Evolutionary conservation across 306 rosid genomes (phyloP).

Genomic region (Begonia masoniana): DNA sequence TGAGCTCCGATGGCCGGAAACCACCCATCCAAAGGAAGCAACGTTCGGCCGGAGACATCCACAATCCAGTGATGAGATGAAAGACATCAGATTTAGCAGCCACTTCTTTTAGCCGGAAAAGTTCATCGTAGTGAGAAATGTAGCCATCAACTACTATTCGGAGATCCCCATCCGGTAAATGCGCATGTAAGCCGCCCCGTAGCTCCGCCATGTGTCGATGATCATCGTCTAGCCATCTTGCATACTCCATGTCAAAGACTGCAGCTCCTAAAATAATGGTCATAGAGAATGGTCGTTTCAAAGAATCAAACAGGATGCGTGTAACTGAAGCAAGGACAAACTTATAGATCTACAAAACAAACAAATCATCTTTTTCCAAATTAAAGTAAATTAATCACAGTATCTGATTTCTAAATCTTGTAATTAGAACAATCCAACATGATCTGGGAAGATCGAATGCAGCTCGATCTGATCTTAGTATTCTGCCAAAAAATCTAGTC

Average conservation of each 20-base stretch:
- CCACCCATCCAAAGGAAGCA: constrained; percentile 98
- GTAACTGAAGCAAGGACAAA: no score
- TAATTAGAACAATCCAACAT: no score
- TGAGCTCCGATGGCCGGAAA: constrained; percentile 79
- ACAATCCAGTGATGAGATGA: constrained; percentile 68
- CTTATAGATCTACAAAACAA: no score
- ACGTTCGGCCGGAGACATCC: constrained; percentile 78
- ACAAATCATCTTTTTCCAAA: no score
- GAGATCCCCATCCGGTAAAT: constrained; percentile 46
- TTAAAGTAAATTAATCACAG: no score
- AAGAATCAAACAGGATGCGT: not conserved
- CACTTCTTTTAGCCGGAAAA: constrained; percentile 48
- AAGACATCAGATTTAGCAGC: constrained; percentile 82
- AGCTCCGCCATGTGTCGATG: constrained; percentile 69
- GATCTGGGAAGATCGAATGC: no score
- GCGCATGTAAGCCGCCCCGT: constrained; percentile 43
- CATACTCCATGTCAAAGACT: constrained; percentile 89
- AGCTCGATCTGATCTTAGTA: no score
- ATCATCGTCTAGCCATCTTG: constrained; percentile 84
- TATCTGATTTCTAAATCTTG: no score
- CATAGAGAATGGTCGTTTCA: no score
- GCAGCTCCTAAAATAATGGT: constrained; percentile 46
- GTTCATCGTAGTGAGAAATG: constrained; percentile 55
- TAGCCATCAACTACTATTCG: constrained; percentile 50
- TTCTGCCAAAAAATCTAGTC: no score